Conservation (phyloP, 2,329 filamentous ascomycete species). For the Xylariaceae sp. region DNA sequence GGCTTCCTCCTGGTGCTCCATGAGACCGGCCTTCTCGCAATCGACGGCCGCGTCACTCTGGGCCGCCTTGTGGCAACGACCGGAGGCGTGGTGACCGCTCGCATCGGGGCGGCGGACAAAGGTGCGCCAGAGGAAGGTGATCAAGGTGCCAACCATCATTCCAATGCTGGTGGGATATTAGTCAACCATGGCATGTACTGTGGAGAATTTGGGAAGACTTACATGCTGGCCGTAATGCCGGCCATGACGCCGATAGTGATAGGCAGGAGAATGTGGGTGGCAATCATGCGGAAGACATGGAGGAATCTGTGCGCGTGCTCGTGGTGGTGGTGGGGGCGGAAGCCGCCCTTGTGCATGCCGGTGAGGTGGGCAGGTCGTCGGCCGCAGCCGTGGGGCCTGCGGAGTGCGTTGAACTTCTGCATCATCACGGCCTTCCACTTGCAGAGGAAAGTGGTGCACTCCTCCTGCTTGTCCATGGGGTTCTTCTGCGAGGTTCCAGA, state of each 20-base stretch:
- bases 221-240: constrained; percentile 60
- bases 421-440: constrained; percentile 45
- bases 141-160: constrained; percentile 56
- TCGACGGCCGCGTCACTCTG: constrained; percentile 28
- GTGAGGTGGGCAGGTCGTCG: constrained; percentile 6
- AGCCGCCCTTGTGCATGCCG: constrained; percentile 7
- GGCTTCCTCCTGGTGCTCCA: constrained; percentile 30
- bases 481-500: constrained; percentile 15
- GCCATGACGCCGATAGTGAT: constrained; percentile 61
- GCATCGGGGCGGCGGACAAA: constrained; percentile 39
- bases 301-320: constrained; percentile 13
- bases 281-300: constrained; percentile 44
- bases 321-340: constrained; percentile 12
- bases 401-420: constrained; percentile 31
- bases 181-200: constrained; percentile 5
- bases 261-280: constrained; percentile 58
- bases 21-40: constrained; percentile 45
- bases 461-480: constrained; percentile 23
- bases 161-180: constrained; percentile 42
- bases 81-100: constrained; percentile 23
- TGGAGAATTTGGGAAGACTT: constrained; percentile 23
- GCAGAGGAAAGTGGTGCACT: constrained; percentile 40
- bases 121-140: constrained; percentile 51
- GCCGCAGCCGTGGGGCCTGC: constrained; percentile 29
- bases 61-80: constrained; percentile 26